Evolutionary conservation across 176 grass and related monocot species (phyloP).

Genomic region (Hordeum vulgare): MorexV3_pseudomolecules_assembly NC_058518.1:383912729-383913228

Average conservation of each 20-base stretch:
- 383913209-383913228: neutral
- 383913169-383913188: neutral
- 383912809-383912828: neutral
- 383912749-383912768: neutral
- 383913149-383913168: neutral
- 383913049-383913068: too few relatives aligned
- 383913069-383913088: neutral
- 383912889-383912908: neutral
- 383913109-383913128: neutral
- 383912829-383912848: slow-evolving; percentile 1
- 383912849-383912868: neutral
- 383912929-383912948: too few relatives aligned
- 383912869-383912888: neutral
- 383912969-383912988: too few relatives aligned
- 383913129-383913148: neutral
- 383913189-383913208: neutral
- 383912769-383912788: neutral
- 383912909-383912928: neutral
- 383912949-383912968: too few relatives aligned
- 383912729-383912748: slow-evolving; percentile 6
- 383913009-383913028: too few relatives aligned
- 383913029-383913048: too few relatives aligned
- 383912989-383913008: too few relatives aligned
- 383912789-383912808: neutral
- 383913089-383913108: neutral